phyloP scores from a whole-genome alignment of 495 filamentous ascomycete genomes.

The Staphylotrichum longicolle region DNA sequence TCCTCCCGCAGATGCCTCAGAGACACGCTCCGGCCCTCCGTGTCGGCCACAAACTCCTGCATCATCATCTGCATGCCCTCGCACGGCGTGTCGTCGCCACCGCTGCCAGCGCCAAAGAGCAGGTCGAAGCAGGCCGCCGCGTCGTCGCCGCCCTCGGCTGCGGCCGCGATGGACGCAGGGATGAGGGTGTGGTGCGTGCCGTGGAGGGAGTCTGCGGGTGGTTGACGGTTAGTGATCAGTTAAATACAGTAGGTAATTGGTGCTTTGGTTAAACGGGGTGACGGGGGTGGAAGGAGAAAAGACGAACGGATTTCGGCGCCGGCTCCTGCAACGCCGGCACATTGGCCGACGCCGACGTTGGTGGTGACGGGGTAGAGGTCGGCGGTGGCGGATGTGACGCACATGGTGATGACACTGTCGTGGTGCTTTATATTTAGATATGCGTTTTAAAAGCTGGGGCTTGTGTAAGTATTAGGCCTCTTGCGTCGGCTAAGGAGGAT shows the following conservation, averaged over 20 bases:
- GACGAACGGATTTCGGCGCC: slow-evolving; percentile 8
- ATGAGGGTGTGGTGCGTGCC: background rate
- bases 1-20: background rate
- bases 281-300: background rate
- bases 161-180: slow-evolving; percentile 1
- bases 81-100: slow-evolving; percentile 7
- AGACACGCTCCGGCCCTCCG: background rate
- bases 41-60: slow-evolving; percentile 15
- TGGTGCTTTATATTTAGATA: too few species aligned
- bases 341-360: slow-evolving; percentile 13
- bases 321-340: slow-evolving; percentile 6
- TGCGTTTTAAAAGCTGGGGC: too few species aligned
- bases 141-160: slow-evolving; percentile 4
- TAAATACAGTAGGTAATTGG: too few species aligned
- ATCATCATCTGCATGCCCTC: slow-evolving; percentile 14
- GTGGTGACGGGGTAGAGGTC: slow-evolving; percentile 3
- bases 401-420: background rate
- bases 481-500: too few species aligned
- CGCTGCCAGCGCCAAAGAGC: slow-evolving; percentile 9
- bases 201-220: background rate
- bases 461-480: too few species aligned
- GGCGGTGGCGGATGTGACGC: background rate
- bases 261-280: background rate
- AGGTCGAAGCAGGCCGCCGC: slow-evolving; percentile 2
- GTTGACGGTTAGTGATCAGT: background rate